Evolutionary conservation across 2,329 filamentous ascomycete genomes (phyloP).

Genomic region (Periconia digitata): DNA sequence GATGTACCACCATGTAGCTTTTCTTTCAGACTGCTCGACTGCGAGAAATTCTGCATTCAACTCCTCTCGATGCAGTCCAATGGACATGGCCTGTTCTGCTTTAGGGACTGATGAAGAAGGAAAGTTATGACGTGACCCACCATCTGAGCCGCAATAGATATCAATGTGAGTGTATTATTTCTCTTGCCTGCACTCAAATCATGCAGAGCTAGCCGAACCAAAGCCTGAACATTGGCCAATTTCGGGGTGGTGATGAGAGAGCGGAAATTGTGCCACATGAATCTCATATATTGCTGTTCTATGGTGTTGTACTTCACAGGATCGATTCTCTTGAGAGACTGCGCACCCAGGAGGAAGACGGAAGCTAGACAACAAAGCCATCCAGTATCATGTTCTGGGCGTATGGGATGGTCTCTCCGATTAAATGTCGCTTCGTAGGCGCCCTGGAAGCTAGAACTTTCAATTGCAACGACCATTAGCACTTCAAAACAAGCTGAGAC

Average conservation of each 20-base stretch:
- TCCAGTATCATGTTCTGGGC: slow-evolving; percentile 42
- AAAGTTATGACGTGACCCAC: slow-evolving; percentile 9
- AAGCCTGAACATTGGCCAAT: slow-evolving; percentile 47
- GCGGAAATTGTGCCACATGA: slow-evolving; percentile 39
- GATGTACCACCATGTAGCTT: slow-evolving; percentile 30
- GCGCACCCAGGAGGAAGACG: slow-evolving; percentile 46
- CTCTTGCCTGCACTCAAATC: slow-evolving; percentile 47
- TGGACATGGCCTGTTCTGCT: slow-evolving; percentile 40
- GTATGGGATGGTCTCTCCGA: slow-evolving; percentile 15
- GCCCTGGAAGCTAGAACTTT: slow-evolving; percentile 44
- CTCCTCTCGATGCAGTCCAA: slow-evolving; percentile 49
- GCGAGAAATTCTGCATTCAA: slow-evolving; percentile 43
- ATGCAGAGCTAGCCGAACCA: slow-evolving; percentile 47
- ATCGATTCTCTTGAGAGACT: slow-evolving; percentile 39
- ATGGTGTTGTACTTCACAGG: slow-evolving; percentile 19
- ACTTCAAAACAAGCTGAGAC: slow-evolving; percentile 45
- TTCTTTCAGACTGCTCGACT: slow-evolving; percentile 27
- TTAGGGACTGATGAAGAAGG: not conserved
- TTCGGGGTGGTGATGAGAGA: slow-evolving; percentile 42
- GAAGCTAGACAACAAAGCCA: slow-evolving; percentile 48
- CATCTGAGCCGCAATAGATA: slow-evolving; percentile 47
- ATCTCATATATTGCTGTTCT: slow-evolving; percentile 24
- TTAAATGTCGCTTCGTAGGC: slow-evolving; percentile 45
- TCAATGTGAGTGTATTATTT: slow-evolving; percentile 45
- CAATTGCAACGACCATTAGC: slow-evolving; percentile 47